These are phyloP conservation scores for Haplosporangium sp. DNA, from an alignment of 371 early-diverging fungal genomes.

Conservation along the genomic window DNA sequence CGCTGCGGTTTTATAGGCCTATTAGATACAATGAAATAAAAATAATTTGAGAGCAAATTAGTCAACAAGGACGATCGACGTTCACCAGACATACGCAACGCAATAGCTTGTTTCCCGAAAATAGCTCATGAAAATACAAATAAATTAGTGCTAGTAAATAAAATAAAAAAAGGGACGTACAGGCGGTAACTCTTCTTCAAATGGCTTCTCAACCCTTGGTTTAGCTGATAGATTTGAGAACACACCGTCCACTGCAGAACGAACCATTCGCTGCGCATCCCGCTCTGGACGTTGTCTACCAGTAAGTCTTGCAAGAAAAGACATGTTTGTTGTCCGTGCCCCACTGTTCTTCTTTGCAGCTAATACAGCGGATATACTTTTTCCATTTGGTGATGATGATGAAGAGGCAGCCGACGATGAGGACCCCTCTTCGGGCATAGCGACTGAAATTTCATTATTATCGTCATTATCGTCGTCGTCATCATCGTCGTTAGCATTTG, in stretches of 20 bases:
- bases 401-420: constrained; percentile 5
- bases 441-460: constrained; percentile 34
- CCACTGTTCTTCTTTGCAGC: constrained; percentile 11
- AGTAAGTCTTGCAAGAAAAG: constrained; percentile 36
- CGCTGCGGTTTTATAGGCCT: constrained; percentile 74
- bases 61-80: too few relatives aligned
- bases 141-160: not conserved
- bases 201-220: constrained; percentile 59
- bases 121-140: not conserved
- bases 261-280: constrained; percentile 30
- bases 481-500: constrained; percentile 5
- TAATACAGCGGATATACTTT: not conserved
- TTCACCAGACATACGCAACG: not conserved
- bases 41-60: not conserved
- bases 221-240: constrained; percentile 73
- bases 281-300: constrained; percentile 42
- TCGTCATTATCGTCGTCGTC: constrained; percentile 22
- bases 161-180: constrained; percentile 7
- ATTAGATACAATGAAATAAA: not conserved
- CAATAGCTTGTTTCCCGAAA: not conserved
- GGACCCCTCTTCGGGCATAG: constrained; percentile 5
- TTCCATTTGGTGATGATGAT: not conserved
- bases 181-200: constrained; percentile 38
- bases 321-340: constrained; percentile 30
- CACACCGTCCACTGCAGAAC: constrained; percentile 67